Percentiles rank a stretch among this genome's conserved stretches.
Conservation (phyloP, 2,329 filamentous ascomycete species). For the Alternaria hordeiaustralica region DNA sequence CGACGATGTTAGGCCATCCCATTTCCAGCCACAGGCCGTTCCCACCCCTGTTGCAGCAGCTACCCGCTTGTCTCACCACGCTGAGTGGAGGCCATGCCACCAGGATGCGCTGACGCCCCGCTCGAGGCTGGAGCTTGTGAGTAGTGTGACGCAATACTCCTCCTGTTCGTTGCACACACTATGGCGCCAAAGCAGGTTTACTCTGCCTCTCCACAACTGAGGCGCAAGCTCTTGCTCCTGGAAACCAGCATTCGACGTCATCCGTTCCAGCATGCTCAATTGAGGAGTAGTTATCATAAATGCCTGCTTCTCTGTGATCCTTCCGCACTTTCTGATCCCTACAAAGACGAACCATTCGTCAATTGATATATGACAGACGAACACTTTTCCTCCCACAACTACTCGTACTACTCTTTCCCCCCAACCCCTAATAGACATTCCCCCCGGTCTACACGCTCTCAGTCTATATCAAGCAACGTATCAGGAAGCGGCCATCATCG, state of each 20-base stretch:
- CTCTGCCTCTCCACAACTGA: constrained; percentile 30
- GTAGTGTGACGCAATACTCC: constrained; percentile 45
- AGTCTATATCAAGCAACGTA: constrained; percentile 49
- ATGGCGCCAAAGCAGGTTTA: constrained; percentile 49
- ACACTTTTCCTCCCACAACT: constrained; percentile 53
- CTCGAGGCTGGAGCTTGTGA: constrained; percentile 29
- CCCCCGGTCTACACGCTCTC: constrained; percentile 45
- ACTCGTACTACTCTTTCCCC: constrained; percentile 61
- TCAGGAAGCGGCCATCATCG: constrained; percentile 34
- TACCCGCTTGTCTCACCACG: constrained; percentile 37
- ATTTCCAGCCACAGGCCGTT: constrained; percentile 38
- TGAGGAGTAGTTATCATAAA: constrained; percentile 40
- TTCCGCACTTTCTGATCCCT: constrained; percentile 17
- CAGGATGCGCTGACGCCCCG: constrained; percentile 42
- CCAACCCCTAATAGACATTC: constrained; percentile 55
- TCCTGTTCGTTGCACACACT: constrained; percentile 36
- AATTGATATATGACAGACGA: constrained; percentile 57
- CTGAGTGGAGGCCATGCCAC: constrained; percentile 31
- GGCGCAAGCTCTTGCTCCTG: constrained; percentile 43
- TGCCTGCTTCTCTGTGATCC: constrained; percentile 19
- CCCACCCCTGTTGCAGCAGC: constrained; percentile 24
- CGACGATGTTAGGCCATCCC: constrained; percentile 40
- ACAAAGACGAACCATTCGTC: constrained; percentile 46
- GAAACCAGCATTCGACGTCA: constrained; percentile 43
- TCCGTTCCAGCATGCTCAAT: constrained; percentile 27